phyloP scores from a whole-genome alignment of 305 asterid genomes.

The Caryopteris hybrid region DNA sequence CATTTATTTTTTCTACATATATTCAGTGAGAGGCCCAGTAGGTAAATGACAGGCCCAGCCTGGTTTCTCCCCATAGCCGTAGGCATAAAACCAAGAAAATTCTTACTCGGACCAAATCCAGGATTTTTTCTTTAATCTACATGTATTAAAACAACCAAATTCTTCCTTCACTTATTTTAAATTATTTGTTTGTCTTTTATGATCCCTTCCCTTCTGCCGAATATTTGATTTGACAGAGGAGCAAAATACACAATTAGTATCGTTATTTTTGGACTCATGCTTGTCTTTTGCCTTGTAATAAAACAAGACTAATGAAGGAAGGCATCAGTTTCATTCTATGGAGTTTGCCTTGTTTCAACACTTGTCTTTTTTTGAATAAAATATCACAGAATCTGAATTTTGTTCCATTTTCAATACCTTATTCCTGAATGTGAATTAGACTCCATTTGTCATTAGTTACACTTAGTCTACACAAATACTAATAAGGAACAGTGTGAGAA shows the following conservation, averaged over 20 bases:
- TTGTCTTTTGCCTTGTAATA: background rate
- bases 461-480: background rate
- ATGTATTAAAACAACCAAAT: no score
- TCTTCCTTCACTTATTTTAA: no score
- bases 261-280: conserved; percentile 15
- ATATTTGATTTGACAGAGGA: conserved; percentile 8
- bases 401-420: conserved; percentile 12
- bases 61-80: no score
- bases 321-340: background rate
- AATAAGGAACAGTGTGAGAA: background rate
- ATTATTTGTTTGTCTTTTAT: no score
- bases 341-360: conserved; percentile 29
- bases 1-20: no score
- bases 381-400: background rate
- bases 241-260: background rate
- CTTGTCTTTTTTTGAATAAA: conserved; percentile 16
- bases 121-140: no score
- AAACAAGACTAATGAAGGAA: background rate
- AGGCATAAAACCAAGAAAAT: no score
- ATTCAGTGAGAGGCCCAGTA: no score
- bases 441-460: conserved; percentile 22
- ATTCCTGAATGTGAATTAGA: conserved; percentile 4
- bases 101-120: no score
- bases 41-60: no score
- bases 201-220: conserved; percentile 14